Evolutionary conservation across 495 filamentous ascomycete species (phyloP).

Genomic region (Tetracladium marchalianum): DNA sequence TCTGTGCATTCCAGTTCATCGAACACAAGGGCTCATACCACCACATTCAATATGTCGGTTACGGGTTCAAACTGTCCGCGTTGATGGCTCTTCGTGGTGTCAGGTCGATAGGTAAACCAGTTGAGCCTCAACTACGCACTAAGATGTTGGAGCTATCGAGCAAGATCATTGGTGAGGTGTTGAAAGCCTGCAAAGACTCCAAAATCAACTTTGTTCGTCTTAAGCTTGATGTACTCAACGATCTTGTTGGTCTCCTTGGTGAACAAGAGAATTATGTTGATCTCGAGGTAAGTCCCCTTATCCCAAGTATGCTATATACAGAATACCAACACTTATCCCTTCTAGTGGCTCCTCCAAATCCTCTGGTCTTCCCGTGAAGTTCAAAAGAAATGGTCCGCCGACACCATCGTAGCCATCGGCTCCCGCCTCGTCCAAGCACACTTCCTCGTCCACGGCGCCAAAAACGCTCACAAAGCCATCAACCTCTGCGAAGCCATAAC

Average conservation of each 20-base stretch:
- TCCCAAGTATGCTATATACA: background rate
- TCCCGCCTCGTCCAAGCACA: conserved; percentile 48
- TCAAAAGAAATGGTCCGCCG: conserved; percentile 45
- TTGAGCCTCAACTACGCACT: conserved; percentile 31
- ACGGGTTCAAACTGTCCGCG: conserved; percentile 45
- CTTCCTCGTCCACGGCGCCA: conserved; percentile 29
- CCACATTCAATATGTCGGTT: conserved; percentile 33
- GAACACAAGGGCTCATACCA: conserved; percentile 43
- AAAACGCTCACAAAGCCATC: conserved; percentile 29
- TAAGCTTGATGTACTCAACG: conserved; percentile 40
- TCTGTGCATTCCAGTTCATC: conserved; percentile 45
- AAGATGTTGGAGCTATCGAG: conserved; percentile 44
- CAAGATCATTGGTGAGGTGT: conserved; percentile 39
- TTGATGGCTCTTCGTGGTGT: conserved; percentile 39
- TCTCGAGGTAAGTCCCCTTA: conserved; percentile 37
- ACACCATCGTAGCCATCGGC: conserved; percentile 44
- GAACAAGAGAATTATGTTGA: conserved; percentile 49
- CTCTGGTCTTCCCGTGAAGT: conserved; percentile 54
- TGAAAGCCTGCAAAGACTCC: conserved; percentile 36
- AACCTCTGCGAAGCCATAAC: conserved; percentile 49
- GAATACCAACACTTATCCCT: background rate
- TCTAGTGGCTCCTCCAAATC: conserved; percentile 38
- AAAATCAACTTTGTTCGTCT: conserved; percentile 44
- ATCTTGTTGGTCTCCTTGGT: conserved; percentile 45
- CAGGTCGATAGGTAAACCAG: conserved; percentile 20